Base-by-base conservation (phyloP, 495 filamentous ascomycete genomes). In the Penicillium maclennaniae region DNA sequence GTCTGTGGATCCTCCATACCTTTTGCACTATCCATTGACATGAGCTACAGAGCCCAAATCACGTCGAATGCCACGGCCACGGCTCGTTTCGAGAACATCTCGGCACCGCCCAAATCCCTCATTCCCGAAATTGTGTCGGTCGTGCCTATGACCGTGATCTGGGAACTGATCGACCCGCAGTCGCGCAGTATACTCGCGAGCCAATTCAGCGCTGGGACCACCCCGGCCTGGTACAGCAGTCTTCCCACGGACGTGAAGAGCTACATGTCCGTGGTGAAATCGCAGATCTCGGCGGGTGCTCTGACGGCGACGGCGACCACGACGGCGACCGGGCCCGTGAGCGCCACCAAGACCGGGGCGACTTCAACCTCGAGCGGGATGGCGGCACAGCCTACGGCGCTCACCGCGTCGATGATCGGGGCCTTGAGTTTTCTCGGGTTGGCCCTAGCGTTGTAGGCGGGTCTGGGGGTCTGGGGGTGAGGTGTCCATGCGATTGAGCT, bases 31-130 rank as follows among this genome's bases (percentile, higher is more conserved):
- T 16, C 1, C 16, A 16, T 31, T 1, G 3, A 39, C 26, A 6
- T 10, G 0, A 1, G 20, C 2, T 39, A 27, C 28, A 56, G 47
- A 15, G 48, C 38, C 20, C 40, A 63, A 27, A 8, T 57, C 16
- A 49, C 56, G 7, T 48, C 59, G 15, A 60, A 57, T 38, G 42
- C 56, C 46, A 60, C 60, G 36, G 43, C 54, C 43, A 53, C 45
- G 15, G 60, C 57, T 23, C 66, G 69, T 47, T 64, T 70, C 20
- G 63, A 43, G 43, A 71, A 69, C 49, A 68, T 71, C 52, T 63
- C 65, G 10, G 54, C 63, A 19, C 62, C 67, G 0, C 67, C 67
- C 0, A 56, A 53, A 31, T 52, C 58, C 2, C 54, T 71, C 40
- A 63, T 71, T 38, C 52, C 49, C 6, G 62, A 68, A 26, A 63